Conservation (phyloP, 164 flowering plant species). For the Magnolia officinalis region DNA sequence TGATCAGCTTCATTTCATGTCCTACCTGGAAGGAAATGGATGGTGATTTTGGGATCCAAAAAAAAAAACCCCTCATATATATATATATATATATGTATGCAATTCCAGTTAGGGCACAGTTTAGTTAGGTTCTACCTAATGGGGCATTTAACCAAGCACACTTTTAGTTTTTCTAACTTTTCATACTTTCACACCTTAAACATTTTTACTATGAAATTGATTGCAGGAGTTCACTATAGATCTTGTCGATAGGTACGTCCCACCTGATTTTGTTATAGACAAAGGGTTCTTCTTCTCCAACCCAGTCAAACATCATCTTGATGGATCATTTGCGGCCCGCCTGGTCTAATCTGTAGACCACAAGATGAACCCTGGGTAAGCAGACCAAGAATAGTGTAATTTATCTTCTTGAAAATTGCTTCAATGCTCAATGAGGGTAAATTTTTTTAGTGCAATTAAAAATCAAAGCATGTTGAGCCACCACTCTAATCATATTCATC, state of each 20-base stretch:
- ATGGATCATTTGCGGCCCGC: conserved; percentile 97
- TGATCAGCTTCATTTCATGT: too few species aligned
- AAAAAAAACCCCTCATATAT: too few species aligned
- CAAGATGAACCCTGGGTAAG: background rate
- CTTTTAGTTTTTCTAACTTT: background rate
- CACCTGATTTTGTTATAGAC: conserved; percentile 50
- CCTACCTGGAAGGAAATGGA: too few species aligned
- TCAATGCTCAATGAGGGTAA: too few species aligned
- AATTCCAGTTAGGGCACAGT: too few species aligned
- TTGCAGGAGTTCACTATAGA: conserved; percentile 74
- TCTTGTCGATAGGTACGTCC: conserved; percentile 56
- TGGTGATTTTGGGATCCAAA: too few species aligned
- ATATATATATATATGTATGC: too few species aligned
- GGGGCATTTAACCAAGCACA: background rate
- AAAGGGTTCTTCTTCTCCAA: conserved; percentile 69
- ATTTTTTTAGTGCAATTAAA: too few species aligned
- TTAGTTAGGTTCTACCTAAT: background rate
- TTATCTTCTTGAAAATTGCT: too few species aligned
- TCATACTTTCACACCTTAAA: background rate
- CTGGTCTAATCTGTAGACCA: conserved; percentile 31
- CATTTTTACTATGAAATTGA: background rate
- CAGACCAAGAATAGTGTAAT: background rate
- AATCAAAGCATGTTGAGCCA: too few species aligned
- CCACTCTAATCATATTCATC: too few species aligned
- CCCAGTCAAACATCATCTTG: conserved; percentile 78